Evolutionary conservation across 345 rosid genomes (phyloP).

Genomic region (Dipteronia dyeriana): DNA sequence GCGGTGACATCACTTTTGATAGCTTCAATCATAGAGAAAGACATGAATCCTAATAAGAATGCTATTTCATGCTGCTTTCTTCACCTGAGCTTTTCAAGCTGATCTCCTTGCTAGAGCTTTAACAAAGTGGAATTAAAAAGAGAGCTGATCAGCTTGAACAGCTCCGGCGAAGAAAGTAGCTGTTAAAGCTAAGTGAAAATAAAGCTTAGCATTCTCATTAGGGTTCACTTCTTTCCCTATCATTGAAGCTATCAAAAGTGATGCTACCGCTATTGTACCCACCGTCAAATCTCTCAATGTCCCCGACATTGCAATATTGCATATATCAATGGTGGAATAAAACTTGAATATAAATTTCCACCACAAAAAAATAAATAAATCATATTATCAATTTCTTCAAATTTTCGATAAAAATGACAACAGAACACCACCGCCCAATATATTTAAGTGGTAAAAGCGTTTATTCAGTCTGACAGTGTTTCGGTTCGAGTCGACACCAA

Average conservation of each 20-base stretch:
- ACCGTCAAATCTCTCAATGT: conserved; percentile 92
- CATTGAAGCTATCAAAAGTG: conserved; percentile 75
- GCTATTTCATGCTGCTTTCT: conserved; percentile 81
- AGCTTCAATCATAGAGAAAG: conserved; percentile 72
- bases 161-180: conserved; percentile 89
- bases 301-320: conserved; percentile 93
- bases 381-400: too few relatives aligned
- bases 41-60: conserved; percentile 58
- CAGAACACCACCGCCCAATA: too few relatives aligned
- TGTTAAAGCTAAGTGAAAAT: conserved; percentile 72
- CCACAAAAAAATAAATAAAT: too few relatives aligned
- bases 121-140: too few relatives aligned
- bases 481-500: too few relatives aligned
- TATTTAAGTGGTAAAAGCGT: too few relatives aligned
- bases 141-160: conserved; percentile 48
- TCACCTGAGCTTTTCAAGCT: conserved; percentile 82
- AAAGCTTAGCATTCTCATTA: conserved; percentile 59
- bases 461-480: too few relatives aligned
- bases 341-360: conserved; percentile 73
- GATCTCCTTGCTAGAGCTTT: background rate
- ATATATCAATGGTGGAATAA: conserved; percentile 86
- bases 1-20: conserved; percentile 82
- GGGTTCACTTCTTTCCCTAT: conserved; percentile 73
- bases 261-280: conserved; percentile 87
- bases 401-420: too few relatives aligned